A percentile compares a stretch with the other conserved stretches of the same genome.
phyloP scores from a whole-genome alignment of 306 rosid genomes.

The Dalbergia cochinchinensis region DNA sequence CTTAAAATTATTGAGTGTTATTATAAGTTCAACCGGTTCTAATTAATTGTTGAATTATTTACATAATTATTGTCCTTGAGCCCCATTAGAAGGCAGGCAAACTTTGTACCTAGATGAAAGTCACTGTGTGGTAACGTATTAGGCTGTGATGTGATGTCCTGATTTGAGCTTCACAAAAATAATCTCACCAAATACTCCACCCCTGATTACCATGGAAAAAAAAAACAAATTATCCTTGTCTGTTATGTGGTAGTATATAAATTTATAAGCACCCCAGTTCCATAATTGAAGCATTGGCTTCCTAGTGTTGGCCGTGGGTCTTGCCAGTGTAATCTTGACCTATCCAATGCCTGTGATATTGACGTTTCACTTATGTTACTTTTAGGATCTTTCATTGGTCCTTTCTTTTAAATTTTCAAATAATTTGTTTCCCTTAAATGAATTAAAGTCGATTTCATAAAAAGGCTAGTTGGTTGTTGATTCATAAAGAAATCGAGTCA shows the following conservation, averaged over 20 bases:
- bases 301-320: constrained; percentile 31
- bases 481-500: no score
- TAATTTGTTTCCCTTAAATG: constrained; percentile 4
- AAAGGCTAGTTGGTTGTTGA: neutral
- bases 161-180: no score
- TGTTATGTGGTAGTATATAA: no score
- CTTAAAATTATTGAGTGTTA: no score
- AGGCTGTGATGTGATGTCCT: neutral
- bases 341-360: constrained; percentile 14
- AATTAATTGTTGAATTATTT: no score
- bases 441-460: neutral
- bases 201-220: no score
- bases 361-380: constrained; percentile 23
- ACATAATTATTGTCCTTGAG: no score
- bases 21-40: no score
- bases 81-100: neutral
- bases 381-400: neutral
- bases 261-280: neutral
- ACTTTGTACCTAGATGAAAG: neutral
- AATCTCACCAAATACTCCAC: no score
- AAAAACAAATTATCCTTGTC: neutral
- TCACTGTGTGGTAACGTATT: neutral
- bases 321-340: constrained; percentile 5
- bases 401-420: neutral
- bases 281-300: constrained; percentile 15